These are phyloP conservation scores for Exophiala viscosa DNA, from an alignment of 2,329 filamentous ascomycete genomes.

Conservation along the genomic window DNA sequence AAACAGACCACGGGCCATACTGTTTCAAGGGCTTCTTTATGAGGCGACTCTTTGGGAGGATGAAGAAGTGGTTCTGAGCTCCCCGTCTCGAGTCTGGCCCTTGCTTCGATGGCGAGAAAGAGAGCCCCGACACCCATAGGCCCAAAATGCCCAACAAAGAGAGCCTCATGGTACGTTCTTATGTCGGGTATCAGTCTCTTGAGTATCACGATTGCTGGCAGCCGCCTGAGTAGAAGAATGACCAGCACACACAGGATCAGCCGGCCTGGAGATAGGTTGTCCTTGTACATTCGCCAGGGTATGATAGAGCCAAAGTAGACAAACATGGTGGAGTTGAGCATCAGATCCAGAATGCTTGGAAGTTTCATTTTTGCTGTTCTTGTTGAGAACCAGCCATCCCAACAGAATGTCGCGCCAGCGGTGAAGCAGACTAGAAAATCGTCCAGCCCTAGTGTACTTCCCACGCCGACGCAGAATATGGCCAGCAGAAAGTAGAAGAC, in stretches of 20 bases:
- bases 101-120: constrained; percentile 55
- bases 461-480: constrained; percentile 50
- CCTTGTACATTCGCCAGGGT: constrained; percentile 46
- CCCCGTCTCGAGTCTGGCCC: constrained; percentile 51
- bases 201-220: constrained; percentile 49
- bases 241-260: constrained; percentile 47
- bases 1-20: constrained; percentile 56
- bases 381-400: constrained; percentile 52
- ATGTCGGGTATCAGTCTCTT: constrained; percentile 50
- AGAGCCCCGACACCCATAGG: constrained; percentile 57
- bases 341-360: constrained; percentile 50
- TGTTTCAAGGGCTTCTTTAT: constrained; percentile 40
- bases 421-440: constrained; percentile 57
- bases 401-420: constrained; percentile 54
- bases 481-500: constrained; percentile 56
- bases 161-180: constrained; percentile 48
- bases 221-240: constrained; percentile 51
- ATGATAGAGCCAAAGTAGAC: constrained; percentile 56
- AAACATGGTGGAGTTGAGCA: constrained; percentile 55
- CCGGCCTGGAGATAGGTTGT: constrained; percentile 36
- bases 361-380: constrained; percentile 46
- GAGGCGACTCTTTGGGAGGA: constrained; percentile 38
- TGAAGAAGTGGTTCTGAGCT: constrained; percentile 43
- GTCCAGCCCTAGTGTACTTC: constrained; percentile 50
- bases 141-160: constrained; percentile 56